A percentile compares a stretch with the other conserved stretches of the same genome.
Conservation (phyloP, 2,329 filamentous ascomycete species). For the Exutisphaerella laricina region DNA sequence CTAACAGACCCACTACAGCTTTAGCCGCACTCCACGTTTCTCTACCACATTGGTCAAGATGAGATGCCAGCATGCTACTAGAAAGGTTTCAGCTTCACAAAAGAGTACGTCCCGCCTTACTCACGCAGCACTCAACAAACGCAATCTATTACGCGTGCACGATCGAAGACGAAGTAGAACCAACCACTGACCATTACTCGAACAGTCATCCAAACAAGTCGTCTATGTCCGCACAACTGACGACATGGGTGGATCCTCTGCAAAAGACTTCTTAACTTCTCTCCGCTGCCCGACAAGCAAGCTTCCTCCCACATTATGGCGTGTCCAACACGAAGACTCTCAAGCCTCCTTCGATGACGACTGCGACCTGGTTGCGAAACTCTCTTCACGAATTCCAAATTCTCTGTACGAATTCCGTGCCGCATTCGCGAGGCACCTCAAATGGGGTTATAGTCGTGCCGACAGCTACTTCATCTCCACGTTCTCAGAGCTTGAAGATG, state of each 20-base stretch:
- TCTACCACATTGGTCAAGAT: not conserved
- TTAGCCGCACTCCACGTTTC: not conserved
- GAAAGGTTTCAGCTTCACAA: conserved; percentile 3
- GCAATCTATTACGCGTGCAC: too few species aligned
- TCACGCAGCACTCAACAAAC: not conserved
- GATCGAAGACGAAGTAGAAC: too few species aligned
- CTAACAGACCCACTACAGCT: not conserved
- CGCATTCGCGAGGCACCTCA: not conserved
- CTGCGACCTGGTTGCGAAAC: conserved; percentile 4
- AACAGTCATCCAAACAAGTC: too few species aligned
- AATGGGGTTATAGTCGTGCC: conserved; percentile 4
- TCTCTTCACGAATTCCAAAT: not conserved
- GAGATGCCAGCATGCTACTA: conserved; percentile 1
- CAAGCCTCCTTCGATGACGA: conserved; percentile 5
- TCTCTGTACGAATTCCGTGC: conserved; percentile 3
- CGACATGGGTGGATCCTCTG: not conserved
- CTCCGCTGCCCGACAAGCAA: conserved; percentile 1
- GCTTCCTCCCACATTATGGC: conserved; percentile 1
- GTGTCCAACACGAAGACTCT: conserved; percentile 4
- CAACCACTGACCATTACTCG: too few species aligned
- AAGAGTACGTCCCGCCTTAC: not conserved
- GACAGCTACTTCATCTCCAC: conserved; percentile 8
- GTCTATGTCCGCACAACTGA: too few species aligned
- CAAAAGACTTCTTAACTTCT: conserved; percentile 3
- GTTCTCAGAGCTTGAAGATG: conserved; percentile 1